Conservation (phyloP, 352 stramenopile species). For the Globisporangium alternatum region DNA sequence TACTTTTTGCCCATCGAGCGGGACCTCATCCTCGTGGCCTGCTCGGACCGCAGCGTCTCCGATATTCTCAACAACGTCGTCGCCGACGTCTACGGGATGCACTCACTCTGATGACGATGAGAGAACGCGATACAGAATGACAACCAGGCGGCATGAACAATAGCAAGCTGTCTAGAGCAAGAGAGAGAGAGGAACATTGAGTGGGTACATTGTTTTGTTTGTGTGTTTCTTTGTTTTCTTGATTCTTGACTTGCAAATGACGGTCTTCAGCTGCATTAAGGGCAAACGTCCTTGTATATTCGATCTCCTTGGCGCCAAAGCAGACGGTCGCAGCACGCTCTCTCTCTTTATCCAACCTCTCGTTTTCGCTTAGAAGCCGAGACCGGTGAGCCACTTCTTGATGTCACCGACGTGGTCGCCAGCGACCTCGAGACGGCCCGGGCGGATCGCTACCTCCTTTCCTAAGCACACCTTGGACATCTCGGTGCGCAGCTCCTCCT, state of each 20-base stretch:
- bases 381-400: slow-evolving; percentile 82
- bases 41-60: slow-evolving; percentile 70
- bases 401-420: slow-evolving; percentile 68
- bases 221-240: neutral
- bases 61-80: slow-evolving; percentile 83
- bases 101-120: slow-evolving; percentile 58
- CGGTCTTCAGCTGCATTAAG: neutral
- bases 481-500: slow-evolving; percentile 68
- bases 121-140: too few relatives aligned
- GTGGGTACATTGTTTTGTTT: neutral
- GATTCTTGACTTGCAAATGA: neutral
- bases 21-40: slow-evolving; percentile 67
- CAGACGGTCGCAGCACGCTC: neutral
- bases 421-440: slow-evolving; percentile 73
- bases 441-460: slow-evolving; percentile 65
- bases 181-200: neutral
- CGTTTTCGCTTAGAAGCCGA: slow-evolving; percentile 62
- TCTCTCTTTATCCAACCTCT: slow-evolving; percentile 1
- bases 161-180: too few relatives aligned
- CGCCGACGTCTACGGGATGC: slow-evolving; percentile 80
- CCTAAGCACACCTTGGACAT: slow-evolving; percentile 85
- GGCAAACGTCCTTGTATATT: neutral
- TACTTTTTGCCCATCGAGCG: slow-evolving; percentile 82
- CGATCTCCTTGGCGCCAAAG: neutral
- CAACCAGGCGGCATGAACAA: too few relatives aligned